Evolutionary conservation across 179 eudicot species (phyloP).

Genomic region (Carnegiea gigantea): DNA sequence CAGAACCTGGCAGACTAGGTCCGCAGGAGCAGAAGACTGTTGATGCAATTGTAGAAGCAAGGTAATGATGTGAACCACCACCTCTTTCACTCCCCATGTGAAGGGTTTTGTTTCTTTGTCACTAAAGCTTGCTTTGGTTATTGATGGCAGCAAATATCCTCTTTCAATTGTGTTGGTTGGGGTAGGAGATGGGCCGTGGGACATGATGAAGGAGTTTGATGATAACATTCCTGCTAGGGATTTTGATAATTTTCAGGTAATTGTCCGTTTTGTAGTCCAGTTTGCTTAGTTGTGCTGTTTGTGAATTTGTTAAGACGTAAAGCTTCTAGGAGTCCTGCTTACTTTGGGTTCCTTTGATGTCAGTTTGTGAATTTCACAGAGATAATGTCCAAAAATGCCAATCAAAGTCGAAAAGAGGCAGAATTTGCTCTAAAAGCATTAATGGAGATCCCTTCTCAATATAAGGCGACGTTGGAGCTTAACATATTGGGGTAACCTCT

Average conservation of each 20-base stretch:
- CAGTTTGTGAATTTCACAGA: slow-evolving; percentile 74
- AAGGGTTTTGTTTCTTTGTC: neutral
- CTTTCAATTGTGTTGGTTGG: slow-evolving; percentile 74
- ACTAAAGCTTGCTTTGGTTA: slow-evolving; percentile 27
- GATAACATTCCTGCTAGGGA: slow-evolving; percentile 80
- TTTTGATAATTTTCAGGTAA: slow-evolving; percentile 82
- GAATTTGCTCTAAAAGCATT: slow-evolving; percentile 72
- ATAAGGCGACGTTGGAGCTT: slow-evolving; percentile 69
- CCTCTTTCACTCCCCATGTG: neutral
- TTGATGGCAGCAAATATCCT: slow-evolving; percentile 38
- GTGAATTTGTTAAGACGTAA: neutral
- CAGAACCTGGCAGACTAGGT: slow-evolving; percentile 63
- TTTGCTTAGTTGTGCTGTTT: neutral
- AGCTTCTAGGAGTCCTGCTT: slow-evolving; percentile 4
- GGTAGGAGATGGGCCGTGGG: slow-evolving; percentile 92
- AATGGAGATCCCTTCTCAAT: slow-evolving; percentile 82
- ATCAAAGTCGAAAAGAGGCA: slow-evolving; percentile 51
- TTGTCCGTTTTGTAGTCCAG: neutral
- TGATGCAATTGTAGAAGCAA: slow-evolving; percentile 89
- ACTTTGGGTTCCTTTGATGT: neutral
- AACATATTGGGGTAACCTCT: slow-evolving; percentile 26
- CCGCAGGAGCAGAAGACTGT: slow-evolving; percentile 77
- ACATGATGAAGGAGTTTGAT: slow-evolving; percentile 85
- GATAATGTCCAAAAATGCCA: slow-evolving; percentile 57
- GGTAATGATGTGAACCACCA: slow-evolving; percentile 37